Evolutionary conservation across 768 basidiomycete species (phyloP), one percentile per base, ranked within the genome.

Genomic region (Amanita exitialis): DNA sequence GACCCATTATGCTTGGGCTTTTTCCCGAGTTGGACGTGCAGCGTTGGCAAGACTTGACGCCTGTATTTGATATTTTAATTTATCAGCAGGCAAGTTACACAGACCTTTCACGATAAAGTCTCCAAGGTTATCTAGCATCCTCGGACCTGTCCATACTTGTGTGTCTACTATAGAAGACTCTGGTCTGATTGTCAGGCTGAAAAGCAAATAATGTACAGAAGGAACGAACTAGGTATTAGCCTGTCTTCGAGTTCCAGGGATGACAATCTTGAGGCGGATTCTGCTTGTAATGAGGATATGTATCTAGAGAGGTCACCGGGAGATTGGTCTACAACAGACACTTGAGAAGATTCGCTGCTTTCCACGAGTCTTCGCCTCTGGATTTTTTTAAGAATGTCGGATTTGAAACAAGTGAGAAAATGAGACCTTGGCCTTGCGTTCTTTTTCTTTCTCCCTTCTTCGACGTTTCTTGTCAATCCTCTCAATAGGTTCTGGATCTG

Each of bases 181-280:
- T 90, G 13, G 70, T 70, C 77, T 78, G 61, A 49, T 53, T 56
- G 72, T 74, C 69, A 53, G 37, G 28, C 10, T 66, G 71, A 67
- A 72, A 64, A 69, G 65, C 58, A 60, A 63, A 64, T 43, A 56
- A n/a, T 18, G 21, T 20, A 35, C 38, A 30, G 18, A 47, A 16
- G 41, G 21, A 16, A 36, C 80, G 56, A 62, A 90, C 93, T 80
- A 60, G 85, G 86, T 64, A 96, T 83, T 46, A 70, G 72, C 41
- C 84, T 69, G 58, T 95, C 92, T 10, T 79, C 77, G 34, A 94
- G 73, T 68, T 98, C 94, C 53, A 98, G 72, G 10, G 69, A 68
- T 6, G 85, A 86, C 58, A 86, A 67, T 44, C 83, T 76, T 2
- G 81, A 71, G 59, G 83, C 86, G 3, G 79, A 75, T 58, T 82